These are phyloP conservation scores for Tubosaeta sp. DNA, from an alignment of 768 basidiomycete genomes.

Conservation along the genomic window DNA sequence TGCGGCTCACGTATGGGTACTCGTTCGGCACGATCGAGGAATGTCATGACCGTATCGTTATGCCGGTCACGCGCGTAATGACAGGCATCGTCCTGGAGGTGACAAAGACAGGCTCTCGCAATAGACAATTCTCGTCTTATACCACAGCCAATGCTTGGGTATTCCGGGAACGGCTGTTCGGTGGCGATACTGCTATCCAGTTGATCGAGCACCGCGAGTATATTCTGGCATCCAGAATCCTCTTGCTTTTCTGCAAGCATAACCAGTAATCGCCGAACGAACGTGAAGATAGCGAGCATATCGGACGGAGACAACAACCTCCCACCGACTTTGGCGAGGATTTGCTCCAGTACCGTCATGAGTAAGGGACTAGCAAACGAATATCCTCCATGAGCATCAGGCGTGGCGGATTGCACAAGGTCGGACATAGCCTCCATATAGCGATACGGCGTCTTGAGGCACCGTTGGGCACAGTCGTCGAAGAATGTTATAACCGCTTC, in stretches of 20 bases:
- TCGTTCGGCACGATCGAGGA: slow-evolving; percentile 42
- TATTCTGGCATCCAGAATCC: slow-evolving; percentile 32
- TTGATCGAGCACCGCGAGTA: slow-evolving; percentile 33
- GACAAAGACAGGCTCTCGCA: slow-evolving; percentile 34
- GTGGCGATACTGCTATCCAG: slow-evolving; percentile 33
- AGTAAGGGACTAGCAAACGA: slow-evolving; percentile 67
- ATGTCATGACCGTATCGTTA: slow-evolving; percentile 32
- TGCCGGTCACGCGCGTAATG: not conserved
- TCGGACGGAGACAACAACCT: slow-evolving; percentile 56
- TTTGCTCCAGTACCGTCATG: slow-evolving; percentile 76
- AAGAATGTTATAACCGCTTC: slow-evolving; percentile 61
- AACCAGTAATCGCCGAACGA: slow-evolving; percentile 59
- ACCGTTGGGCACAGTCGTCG: slow-evolving; percentile 83
- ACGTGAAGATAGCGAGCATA: slow-evolving; percentile 57
- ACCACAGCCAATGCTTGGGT: slow-evolving; percentile 35
- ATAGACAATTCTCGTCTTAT: slow-evolving; percentile 44
- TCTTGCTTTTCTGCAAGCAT: slow-evolving; percentile 53
- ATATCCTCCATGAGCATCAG: slow-evolving; percentile 22
- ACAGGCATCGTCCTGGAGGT: slow-evolving; percentile 19
- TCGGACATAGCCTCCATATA: slow-evolving; percentile 72
- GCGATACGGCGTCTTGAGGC: slow-evolving; percentile 75
- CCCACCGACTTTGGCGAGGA: slow-evolving; percentile 60
- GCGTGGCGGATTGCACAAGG: slow-evolving; percentile 22
- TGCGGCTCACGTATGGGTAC: slow-evolving; percentile 44
- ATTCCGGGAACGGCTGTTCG: slow-evolving; percentile 31